Base-by-base conservation (phyloP, 1,284 basidiomycete species). In the Ganoderma boninense region DNA sequence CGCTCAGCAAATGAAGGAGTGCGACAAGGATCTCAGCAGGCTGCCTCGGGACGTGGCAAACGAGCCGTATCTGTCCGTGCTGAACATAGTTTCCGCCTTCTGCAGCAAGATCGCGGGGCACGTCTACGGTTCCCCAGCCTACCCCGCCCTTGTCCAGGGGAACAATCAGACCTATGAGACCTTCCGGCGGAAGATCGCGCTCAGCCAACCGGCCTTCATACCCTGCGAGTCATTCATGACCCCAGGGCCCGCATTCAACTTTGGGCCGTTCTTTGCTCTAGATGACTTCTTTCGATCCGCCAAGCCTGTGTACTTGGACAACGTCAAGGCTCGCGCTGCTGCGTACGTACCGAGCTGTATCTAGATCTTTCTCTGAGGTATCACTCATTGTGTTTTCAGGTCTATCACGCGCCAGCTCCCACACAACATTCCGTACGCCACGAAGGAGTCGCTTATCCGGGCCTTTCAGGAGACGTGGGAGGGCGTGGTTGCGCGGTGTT, bases 401-500 rank as follows among this genome's bases (percentile, higher is more conserved):
- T 83, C 82, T 18, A 82, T 81, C 16, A 63, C 38, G 7, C 88
- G 87, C 84, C 87, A 89, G 65, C 81, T 89, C 11, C 87, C 87
- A 0, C 80, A 82, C 14, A 83, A 87, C 59, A 79, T 87, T 32
- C 87, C 87, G 0, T 89, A 85, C 61, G 83, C 85, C 42, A 87
- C 86, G 1, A 87, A 85, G 62, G 80, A 79, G 23, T 76, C 71
- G 10, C 81, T 89, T 46, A 84, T 89, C 18, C 69, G 74, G 2
- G 77, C 76, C 23, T 85, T 83, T 66, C 83, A 84, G 20, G 61
- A 61, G 1, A 65, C 81, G 2, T 89, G 87, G 88, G 65, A 75
- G 5, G 42, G 66, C 2, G 83, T 84, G 0, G 77, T 82, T 0
- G 66, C 80, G 10, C 62, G 64, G 6, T 87, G 87, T 70, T 82